Evolutionary conservation across 1,284 basidiomycete species (phyloP).

Genomic region (Athelia psychrophila): DNA sequence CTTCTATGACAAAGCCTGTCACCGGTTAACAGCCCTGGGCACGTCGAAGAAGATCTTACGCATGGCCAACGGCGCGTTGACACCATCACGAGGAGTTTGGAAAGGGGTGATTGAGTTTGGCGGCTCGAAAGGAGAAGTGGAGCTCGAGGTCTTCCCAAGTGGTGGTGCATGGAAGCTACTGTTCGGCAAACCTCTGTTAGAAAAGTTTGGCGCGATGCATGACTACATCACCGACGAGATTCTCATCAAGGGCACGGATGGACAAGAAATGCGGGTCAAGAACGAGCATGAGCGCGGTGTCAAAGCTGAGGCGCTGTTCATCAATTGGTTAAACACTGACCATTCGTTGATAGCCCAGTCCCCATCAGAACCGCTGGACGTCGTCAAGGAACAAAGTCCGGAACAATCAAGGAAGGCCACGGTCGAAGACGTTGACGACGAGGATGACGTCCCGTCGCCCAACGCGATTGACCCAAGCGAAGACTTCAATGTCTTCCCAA

Average conservation of each 20-base stretch:
- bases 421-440: neutral
- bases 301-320: no score
- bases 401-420: conserved; percentile 11
- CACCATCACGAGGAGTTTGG: conserved; percentile 23
- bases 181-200: conserved; percentile 28
- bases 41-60: conserved; percentile 14
- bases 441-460: no score
- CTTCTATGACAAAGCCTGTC: conserved; percentile 13
- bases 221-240: neutral
- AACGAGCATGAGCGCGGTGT: no score
- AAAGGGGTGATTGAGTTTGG: conserved; percentile 17
- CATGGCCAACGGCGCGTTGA: conserved; percentile 27
- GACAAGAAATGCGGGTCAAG: no score
- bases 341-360: no score
- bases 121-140: conserved; percentile 8
- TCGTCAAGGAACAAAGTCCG: conserved; percentile 10
- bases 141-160: conserved; percentile 31
- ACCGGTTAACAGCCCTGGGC: conserved; percentile 10
- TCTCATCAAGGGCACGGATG: no score
- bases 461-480: no score
- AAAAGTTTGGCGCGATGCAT: neutral
- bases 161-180: conserved; percentile 28
- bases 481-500: no score
- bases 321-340: no score
- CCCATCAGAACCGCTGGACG: conserved; percentile 3